Conservation (phyloP, 23 red algal species). For the Gracilaria gracilis region DNA sequence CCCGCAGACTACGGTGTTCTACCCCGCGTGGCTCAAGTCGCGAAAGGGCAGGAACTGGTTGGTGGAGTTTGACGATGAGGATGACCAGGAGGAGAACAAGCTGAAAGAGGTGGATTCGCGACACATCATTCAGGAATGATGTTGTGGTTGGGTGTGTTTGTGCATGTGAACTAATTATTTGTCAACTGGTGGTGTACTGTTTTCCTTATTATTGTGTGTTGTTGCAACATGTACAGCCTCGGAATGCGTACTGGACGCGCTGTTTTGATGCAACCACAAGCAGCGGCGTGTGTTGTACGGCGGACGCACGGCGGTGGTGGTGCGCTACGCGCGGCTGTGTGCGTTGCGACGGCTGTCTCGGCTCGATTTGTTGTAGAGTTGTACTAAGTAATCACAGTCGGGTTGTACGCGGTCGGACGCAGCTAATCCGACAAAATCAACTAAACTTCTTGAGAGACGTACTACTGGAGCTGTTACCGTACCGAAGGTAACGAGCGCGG, state of each 20-base stretch:
- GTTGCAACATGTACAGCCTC: too few relatives aligned
- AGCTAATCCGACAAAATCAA: neutral
- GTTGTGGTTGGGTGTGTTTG: neutral
- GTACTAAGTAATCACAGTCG: neutral
- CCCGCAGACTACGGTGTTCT: constrained; percentile 89
- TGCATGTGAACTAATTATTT: constrained; percentile 19
- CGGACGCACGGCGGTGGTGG: too few relatives aligned
- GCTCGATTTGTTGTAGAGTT: constrained; percentile 3
- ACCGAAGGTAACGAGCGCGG: too few relatives aligned
- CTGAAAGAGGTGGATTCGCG: constrained; percentile 61
- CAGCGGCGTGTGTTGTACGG: too few relatives aligned
- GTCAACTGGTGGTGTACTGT: neutral
- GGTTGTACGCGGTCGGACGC: neutral
- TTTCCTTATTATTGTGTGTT: neutral
- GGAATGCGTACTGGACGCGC: too few relatives aligned
- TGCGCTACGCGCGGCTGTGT: too few relatives aligned
- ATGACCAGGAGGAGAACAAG: constrained; percentile 81
- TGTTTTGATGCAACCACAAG: too few relatives aligned
- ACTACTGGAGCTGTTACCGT: too few relatives aligned
- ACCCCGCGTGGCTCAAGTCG: constrained; percentile 75
- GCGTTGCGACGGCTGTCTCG: neutral
- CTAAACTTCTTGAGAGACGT: constrained; percentile 1
- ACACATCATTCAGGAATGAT: constrained; percentile 64
- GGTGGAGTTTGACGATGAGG: constrained; percentile 91
- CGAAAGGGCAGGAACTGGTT: constrained; percentile 81